These are phyloP conservation scores for Xylaria bambusicola DNA, from an alignment of 495 filamentous ascomycete genomes.

Conservation along the genomic window DNA sequence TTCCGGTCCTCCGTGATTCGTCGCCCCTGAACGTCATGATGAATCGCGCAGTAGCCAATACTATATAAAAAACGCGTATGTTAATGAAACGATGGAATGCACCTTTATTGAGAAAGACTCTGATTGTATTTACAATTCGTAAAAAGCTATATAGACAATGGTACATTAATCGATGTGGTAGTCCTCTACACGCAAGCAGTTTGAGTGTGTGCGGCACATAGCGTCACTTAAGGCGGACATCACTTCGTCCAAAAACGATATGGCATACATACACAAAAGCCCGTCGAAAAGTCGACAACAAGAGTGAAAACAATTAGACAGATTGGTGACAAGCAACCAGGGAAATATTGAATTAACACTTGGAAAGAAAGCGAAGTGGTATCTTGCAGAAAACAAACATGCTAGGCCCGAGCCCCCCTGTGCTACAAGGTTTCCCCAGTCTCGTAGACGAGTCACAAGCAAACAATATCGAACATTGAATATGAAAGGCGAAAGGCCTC, in stretches of 20 bases:
- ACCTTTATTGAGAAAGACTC: not conserved
- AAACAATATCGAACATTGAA: conserved; percentile 15
- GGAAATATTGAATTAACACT: conserved; percentile 10
- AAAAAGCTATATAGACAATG: conserved; percentile 4
- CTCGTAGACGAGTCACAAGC: not conserved
- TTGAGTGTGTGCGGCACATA: not conserved
- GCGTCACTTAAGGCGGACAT: not conserved
- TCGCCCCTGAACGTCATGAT: too few species aligned
- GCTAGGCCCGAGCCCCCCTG: conserved; percentile 16
- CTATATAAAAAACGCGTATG: not conserved
- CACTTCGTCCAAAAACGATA: conserved; percentile 14
- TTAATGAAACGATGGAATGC: not conserved
- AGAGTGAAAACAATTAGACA: conserved; percentile 3
- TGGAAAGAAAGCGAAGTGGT: conserved; percentile 10
- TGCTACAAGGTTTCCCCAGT: conserved; percentile 9
- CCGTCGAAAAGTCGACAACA: not conserved
- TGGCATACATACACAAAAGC: not conserved
- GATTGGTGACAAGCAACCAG: not conserved
- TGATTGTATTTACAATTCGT: not conserved
- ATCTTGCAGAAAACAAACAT: conserved; percentile 21
- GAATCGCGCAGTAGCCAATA: too few species aligned
- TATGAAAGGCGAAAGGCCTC: not conserved
- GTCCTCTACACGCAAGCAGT: not conserved
- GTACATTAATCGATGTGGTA: conserved; percentile 3
- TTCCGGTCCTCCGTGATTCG: too few species aligned